Percentiles rank a stretch among this genome's conserved stretches.
Evolutionary conservation across 176 grass and related monocot species (phyloP).

Genomic region (Rhynchospora breviuscula): DNA sequence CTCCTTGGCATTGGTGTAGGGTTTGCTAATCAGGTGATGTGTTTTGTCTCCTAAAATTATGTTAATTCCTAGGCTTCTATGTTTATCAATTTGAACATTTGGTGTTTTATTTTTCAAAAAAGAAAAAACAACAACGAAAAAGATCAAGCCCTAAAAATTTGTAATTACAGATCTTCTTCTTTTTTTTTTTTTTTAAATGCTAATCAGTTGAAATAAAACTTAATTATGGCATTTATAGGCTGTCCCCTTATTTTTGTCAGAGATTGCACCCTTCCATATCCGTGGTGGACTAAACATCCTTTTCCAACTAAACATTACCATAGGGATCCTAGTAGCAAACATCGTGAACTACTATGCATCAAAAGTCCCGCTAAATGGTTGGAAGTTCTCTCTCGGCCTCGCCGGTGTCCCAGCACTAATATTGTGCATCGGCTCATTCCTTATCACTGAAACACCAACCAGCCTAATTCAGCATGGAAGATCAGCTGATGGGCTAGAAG

Average conservation of each 20-base stretch:
- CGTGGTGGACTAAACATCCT: constrained; percentile 45
- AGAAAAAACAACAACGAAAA: not conserved
- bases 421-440: constrained; percentile 16
- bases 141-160: not conserved
- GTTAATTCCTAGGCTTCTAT: not conserved
- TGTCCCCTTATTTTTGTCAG: constrained; percentile 34
- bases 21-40: constrained; percentile 57
- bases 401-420: constrained; percentile 29
- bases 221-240: not conserved
- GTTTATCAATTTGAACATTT: not conserved
- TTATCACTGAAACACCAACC: constrained; percentile 42
- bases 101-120: not conserved
- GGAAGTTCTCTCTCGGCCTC: constrained; percentile 40
- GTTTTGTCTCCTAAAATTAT: not conserved
- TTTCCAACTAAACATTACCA: constrained; percentile 38
- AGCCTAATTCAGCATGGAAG: constrained; percentile 37
- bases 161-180: not conserved
- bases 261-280: constrained; percentile 42
- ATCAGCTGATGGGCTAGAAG: constrained; percentile 13
- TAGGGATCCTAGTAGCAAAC: constrained; percentile 33
- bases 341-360: constrained; percentile 47
- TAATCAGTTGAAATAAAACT: not conserved
- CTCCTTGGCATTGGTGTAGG: constrained; percentile 73
- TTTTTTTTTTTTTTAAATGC: not conserved
- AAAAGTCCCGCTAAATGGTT: constrained; percentile 25